Evolutionary conservation across 2,329 filamentous ascomycete genomes (phyloP).

Genomic region (Teratosphaeria destructans): DNA sequence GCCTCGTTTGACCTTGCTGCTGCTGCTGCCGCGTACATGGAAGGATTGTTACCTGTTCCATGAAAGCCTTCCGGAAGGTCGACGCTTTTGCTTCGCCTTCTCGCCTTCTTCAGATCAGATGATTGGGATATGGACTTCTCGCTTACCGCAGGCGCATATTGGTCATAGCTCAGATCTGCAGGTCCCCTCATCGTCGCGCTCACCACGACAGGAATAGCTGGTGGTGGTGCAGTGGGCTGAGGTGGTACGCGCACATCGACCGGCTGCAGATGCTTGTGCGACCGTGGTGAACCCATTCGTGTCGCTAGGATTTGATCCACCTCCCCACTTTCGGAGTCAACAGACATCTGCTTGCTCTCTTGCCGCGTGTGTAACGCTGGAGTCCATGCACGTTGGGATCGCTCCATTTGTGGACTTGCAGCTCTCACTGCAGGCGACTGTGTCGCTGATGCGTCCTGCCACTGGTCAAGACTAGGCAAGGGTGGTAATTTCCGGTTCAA

Average conservation of each 20-base stretch:
- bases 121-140: constrained; percentile 5
- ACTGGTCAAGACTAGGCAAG: constrained; percentile 35
- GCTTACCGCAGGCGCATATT: background rate
- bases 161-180: constrained; percentile 3
- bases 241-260: constrained; percentile 2
- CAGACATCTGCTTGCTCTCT: constrained; percentile 1
- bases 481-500: constrained; percentile 40
- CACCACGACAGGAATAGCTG: background rate
- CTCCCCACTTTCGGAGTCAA: constrained; percentile 1
- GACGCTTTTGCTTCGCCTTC: background rate
- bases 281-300: constrained; percentile 10
- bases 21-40: background rate
- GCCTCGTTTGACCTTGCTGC: background rate
- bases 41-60: background rate
- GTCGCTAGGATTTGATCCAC: constrained; percentile 11
- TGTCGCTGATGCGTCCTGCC: constrained; percentile 15
- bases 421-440: background rate
- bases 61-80: background rate
- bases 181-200: constrained; percentile 2
- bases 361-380: background rate
- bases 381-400: background rate
- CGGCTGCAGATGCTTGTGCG: constrained; percentile 5
- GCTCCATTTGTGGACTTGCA: background rate
- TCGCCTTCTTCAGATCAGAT: background rate
- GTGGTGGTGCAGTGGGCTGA: constrained; percentile 7